Percentiles rank a stretch among this genome's conserved stretches.
phyloP scores from a whole-genome alignment of 2,329 filamentous ascomycete species.

The Capronia coronata region DNA sequence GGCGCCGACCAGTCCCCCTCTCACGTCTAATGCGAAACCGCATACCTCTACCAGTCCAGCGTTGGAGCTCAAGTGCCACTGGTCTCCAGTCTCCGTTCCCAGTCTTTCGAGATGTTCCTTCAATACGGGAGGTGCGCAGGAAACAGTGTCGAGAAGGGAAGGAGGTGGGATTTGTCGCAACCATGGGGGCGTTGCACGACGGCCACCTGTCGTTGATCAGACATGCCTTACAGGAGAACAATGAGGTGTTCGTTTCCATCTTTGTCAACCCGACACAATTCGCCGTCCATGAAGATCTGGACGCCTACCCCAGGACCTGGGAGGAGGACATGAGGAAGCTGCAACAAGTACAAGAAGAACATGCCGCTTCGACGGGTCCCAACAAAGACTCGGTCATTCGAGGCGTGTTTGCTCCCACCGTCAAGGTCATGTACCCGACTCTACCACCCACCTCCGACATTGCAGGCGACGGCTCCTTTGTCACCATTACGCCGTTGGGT shows the following conservation, averaged over 20 bases:
- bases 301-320: constrained; percentile 87
- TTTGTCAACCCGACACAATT: constrained; percentile 98
- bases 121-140: constrained; percentile 63
- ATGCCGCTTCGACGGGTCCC: constrained; percentile 7
- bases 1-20: neutral
- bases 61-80: constrained; percentile 3
- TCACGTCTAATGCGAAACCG: neutral
- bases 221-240: constrained; percentile 74
- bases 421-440: constrained; percentile 78
- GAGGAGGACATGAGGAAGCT: constrained; percentile 65
- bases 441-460: constrained; percentile 66
- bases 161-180: constrained; percentile 82
- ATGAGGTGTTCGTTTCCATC: constrained; percentile 80
- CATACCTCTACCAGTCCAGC: neutral
- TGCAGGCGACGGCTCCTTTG: constrained; percentile 76
- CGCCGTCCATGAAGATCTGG: constrained; percentile 77
- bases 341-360: constrained; percentile 44
- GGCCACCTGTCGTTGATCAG: constrained; percentile 84
- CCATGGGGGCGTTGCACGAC: constrained; percentile 94
- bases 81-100: constrained; percentile 46
- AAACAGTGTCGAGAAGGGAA: constrained; percentile 60
- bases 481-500: constrained; percentile 80
- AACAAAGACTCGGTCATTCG: constrained; percentile 60
- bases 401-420: constrained; percentile 80
- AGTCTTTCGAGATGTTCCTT: constrained; percentile 68